Percentiles rank a stretch among this genome's conserved stretches.
Evolutionary conservation across 2,329 filamentous ascomycete species (phyloP).

Genomic region (Colletotrichum lupini): DNA sequence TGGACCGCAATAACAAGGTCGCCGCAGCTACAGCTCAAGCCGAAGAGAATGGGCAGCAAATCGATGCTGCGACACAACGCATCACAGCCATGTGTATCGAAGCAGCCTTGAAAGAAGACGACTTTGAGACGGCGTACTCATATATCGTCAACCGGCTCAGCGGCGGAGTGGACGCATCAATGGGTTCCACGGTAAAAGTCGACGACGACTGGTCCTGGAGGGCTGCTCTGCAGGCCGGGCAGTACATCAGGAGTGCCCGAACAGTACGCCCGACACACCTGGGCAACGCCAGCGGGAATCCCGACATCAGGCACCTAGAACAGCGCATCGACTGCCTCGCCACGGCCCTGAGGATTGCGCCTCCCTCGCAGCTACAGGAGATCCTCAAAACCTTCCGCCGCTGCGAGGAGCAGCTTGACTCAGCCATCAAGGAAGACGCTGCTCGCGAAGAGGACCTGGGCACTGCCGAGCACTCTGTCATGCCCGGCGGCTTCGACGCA

Average conservation of each 20-base stretch:
- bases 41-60: conserved; percentile 42
- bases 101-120: conserved; percentile 79
- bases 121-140: conserved; percentile 88
- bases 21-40: conserved; percentile 35
- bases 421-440: conserved; percentile 73
- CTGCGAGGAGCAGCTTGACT: conserved; percentile 81
- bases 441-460: conserved; percentile 79
- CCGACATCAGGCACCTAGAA: conserved; percentile 77
- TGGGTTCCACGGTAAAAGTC: conserved; percentile 39
- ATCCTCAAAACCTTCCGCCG: conserved; percentile 80
- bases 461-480: conserved; percentile 62
- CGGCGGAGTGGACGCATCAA: conserved; percentile 41
- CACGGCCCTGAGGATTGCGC: conserved; percentile 79
- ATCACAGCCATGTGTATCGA: conserved; percentile 85
- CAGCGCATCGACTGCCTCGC: conserved; percentile 85
- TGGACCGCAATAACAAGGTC: conserved; percentile 43
- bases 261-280: conserved; percentile 69
- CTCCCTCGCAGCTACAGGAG: conserved; percentile 75
- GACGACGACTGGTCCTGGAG: conserved; percentile 80
- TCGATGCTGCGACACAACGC: conserved; percentile 64
- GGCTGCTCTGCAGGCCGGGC: conserved; percentile 81
- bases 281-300: conserved; percentile 68
- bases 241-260: conserved; percentile 69
- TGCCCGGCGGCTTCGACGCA: conserved; percentile 65
- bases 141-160: conserved; percentile 80